A percentile compares a stretch with the other conserved stretches of the same genome.
Evolutionary conservation across 371 early-diverging fungal species (phyloP).

Genomic region (Nematocida major): DNA sequence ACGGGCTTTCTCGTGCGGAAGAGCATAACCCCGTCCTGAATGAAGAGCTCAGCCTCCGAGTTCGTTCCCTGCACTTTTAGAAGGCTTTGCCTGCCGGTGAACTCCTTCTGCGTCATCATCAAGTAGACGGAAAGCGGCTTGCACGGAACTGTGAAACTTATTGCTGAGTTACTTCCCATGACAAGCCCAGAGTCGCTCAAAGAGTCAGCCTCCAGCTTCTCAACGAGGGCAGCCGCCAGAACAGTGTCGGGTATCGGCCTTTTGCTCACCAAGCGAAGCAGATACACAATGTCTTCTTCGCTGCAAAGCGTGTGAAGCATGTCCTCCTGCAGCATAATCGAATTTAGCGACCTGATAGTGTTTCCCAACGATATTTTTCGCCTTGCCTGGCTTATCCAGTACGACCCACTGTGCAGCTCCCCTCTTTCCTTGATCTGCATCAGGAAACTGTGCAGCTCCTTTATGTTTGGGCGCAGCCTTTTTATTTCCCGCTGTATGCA

Average conservation of each 20-base stretch:
- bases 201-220: slow-evolving; percentile 8
- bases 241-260: background rate
- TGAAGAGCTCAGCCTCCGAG: slow-evolving; percentile 22
- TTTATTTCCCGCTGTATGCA: slow-evolving; percentile 5
- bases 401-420: slow-evolving; percentile 15
- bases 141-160: background rate
- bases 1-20: too few relatives aligned
- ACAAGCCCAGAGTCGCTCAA: slow-evolving; percentile 12
- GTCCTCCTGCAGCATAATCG: slow-evolving; percentile 13
- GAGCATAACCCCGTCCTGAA: slow-evolving; percentile 16
- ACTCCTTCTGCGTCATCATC: slow-evolving; percentile 33
- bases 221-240: background rate
- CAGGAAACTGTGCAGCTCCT: background rate
- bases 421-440: background rate
- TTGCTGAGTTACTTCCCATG: slow-evolving; percentile 1
- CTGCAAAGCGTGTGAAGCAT: background rate
- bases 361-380: slow-evolving; percentile 24
- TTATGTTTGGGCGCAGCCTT: background rate
- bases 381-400: slow-evolving; percentile 25
- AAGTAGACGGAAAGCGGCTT: background rate
- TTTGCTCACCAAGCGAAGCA: background rate
- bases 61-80: background rate
- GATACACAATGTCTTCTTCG: slow-evolving; percentile 31
- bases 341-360: background rate
- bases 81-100: slow-evolving; percentile 34